Conservation (phyloP, 2,329 filamentous ascomycete species). For the Colletotrichum tamarilloi region DNA sequence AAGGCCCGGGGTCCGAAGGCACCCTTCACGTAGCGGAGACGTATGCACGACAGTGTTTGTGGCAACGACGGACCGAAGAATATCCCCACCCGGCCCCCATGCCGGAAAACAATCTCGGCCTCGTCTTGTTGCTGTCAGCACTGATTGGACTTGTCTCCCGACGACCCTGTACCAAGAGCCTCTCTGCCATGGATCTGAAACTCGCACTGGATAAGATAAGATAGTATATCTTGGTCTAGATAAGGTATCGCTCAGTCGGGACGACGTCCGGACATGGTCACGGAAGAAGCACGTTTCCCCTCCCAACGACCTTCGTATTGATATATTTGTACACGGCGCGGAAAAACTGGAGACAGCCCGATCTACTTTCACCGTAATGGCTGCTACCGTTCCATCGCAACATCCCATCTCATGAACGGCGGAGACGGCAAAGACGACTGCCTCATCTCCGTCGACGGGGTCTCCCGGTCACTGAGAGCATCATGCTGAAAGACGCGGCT, state of each 20-base stretch:
- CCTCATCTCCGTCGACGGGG: neutral
- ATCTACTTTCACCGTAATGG: conserved; percentile 7
- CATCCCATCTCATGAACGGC: conserved; percentile 19
- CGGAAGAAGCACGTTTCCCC: neutral
- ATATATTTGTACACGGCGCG: neutral
- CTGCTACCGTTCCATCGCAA: conserved; percentile 20
- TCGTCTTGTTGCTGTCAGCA: neutral
- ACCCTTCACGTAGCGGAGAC: neutral
- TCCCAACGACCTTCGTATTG: neutral
- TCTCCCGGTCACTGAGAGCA: neutral
- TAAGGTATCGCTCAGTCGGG: neutral
- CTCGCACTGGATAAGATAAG: neutral
- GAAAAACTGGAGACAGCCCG: neutral
- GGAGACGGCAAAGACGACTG: neutral
- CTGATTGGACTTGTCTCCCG: neutral
- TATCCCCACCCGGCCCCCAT: conserved; percentile 7
- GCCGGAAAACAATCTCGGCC: neutral
- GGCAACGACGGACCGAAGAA: conserved; percentile 15
- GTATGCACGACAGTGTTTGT: conserved; percentile 1
- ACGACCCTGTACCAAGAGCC: neutral
- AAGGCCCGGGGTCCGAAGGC: neutral
- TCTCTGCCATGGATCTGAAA: neutral
- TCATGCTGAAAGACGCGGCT: conserved; percentile 24
- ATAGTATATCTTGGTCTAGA: neutral
- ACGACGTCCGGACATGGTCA: neutral